These are phyloP conservation scores for Clarireedia paspali DNA, from an alignment of 2,329 filamentous ascomycete species.

Conservation along the genomic window DNA sequence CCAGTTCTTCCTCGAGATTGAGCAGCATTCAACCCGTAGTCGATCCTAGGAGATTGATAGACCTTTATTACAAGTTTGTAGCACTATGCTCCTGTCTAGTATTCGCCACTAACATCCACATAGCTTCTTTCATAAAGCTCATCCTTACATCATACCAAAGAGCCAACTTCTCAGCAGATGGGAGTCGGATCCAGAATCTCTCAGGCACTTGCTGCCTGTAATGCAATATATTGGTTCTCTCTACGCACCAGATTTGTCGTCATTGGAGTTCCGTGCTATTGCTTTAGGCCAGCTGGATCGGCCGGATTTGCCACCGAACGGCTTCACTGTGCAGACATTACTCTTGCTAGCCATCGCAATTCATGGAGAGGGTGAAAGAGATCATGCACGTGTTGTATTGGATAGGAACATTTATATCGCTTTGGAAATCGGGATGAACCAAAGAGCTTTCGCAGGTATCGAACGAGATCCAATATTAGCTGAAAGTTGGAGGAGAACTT, in stretches of 20 bases:
- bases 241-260: constrained; percentile 27
- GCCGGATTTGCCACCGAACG: constrained; percentile 22
- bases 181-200: constrained; percentile 29
- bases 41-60: constrained; percentile 19
- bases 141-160: constrained; percentile 32
- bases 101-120: constrained; percentile 20
- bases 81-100: neutral
- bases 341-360: constrained; percentile 32
- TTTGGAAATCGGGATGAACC: constrained; percentile 52
- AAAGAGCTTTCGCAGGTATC: constrained; percentile 41
- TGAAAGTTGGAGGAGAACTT: constrained; percentile 36
- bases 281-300: constrained; percentile 22
- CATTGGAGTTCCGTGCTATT: constrained; percentile 28
- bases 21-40: constrained; percentile 11
- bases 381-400: constrained; percentile 25
- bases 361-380: constrained; percentile 29
- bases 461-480: constrained; percentile 31
- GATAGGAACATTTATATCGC: constrained; percentile 49
- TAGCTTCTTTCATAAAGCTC: constrained; percentile 30
- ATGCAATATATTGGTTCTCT: constrained; percentile 35
- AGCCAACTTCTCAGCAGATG: constrained; percentile 28
- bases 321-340: constrained; percentile 32
- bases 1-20: constrained; percentile 12
- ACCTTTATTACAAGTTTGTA: constrained; percentile 22
- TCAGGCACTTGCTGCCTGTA: constrained; percentile 25